phyloP scores from a whole-genome alignment of 2,329 filamentous ascomycete species.

The Neofusicoccum sp. region DNA sequence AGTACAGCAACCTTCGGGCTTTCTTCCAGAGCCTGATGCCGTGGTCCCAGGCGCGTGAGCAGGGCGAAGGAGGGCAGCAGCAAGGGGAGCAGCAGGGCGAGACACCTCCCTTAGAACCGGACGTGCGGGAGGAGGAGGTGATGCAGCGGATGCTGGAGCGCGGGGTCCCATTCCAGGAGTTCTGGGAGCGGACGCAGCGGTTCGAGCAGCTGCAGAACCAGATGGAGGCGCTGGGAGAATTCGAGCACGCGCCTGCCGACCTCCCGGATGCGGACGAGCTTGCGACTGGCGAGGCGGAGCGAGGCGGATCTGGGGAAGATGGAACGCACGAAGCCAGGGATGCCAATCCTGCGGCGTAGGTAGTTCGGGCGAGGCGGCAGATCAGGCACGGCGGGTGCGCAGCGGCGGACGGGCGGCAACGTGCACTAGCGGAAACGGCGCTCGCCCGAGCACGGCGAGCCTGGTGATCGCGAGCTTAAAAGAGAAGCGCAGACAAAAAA shows the following conservation, averaged over 20 bases:
- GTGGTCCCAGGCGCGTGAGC: constrained; percentile 15
- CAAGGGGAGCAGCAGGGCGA: background rate
- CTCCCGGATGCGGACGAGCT: background rate
- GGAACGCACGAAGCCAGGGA: background rate
- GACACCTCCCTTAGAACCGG: background rate
- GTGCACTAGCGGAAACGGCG: background rate
- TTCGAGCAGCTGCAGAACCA: constrained; percentile 28
- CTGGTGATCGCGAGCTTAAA: constrained; percentile 3
- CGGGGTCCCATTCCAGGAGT: constrained; percentile 22
- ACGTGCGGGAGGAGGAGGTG: constrained; percentile 19
- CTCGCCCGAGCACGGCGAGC: background rate
- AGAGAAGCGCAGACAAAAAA: background rate
- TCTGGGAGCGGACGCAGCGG: constrained; percentile 27
- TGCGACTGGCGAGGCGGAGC: background rate
- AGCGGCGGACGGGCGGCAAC: background rate
- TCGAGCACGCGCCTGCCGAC: background rate
- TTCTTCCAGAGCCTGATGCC: constrained; percentile 21
- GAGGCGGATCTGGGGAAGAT: background rate
- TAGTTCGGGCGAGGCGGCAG: background rate
- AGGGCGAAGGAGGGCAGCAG: background rate
- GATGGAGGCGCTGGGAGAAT: constrained; percentile 19
- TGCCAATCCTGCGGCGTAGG: constrained; percentile 9
- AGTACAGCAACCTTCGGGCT: constrained; percentile 18
- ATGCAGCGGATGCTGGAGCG: constrained; percentile 18
- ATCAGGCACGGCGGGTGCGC: background rate